phyloP scores from a whole-genome alignment of 768 basidiomycete genomes.

The Roridomyces roridus region DNA sequence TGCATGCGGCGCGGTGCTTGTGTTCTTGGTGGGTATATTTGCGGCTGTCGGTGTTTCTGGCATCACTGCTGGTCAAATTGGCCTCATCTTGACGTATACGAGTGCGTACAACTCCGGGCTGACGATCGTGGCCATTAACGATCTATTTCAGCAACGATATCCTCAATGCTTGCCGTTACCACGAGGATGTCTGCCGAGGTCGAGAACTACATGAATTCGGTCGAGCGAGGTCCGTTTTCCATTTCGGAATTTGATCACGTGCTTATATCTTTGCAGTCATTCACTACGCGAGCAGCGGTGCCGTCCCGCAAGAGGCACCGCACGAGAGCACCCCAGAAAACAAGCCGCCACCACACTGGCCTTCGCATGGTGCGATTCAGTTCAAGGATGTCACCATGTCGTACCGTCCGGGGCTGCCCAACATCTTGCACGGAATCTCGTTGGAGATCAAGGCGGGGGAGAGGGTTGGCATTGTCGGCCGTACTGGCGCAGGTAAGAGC shows the following conservation, averaged over 20 bases:
- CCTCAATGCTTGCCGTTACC: conserved; percentile 57
- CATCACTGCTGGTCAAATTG: conserved; percentile 71
- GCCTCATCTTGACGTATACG: conserved; percentile 73
- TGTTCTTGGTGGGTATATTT: conserved; percentile 67
- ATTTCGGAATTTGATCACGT: background rate
- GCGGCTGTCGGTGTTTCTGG: conserved; percentile 59
- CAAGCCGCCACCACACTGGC: conserved; percentile 70
- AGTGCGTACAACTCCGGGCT: conserved; percentile 38
- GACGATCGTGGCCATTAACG: background rate
- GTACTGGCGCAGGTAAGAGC: conserved; percentile 12
- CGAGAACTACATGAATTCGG: conserved; percentile 74
- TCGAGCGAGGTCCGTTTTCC: conserved; percentile 54
- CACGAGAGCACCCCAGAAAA: conserved; percentile 56
- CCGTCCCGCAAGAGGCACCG: conserved; percentile 63
- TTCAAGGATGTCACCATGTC: conserved; percentile 64
- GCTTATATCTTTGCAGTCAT: conserved; percentile 52
- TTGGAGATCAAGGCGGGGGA: conserved; percentile 7
- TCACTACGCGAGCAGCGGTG: conserved; percentile 55
- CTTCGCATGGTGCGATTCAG: conserved; percentile 60
- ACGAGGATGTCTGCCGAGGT: conserved; percentile 70
- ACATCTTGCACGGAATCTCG: conserved; percentile 37
- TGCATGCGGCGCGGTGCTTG: conserved; percentile 65
- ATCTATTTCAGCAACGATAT: conserved; percentile 46
- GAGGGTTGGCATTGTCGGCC: conserved; percentile 14
- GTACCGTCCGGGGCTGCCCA: conserved; percentile 73